Evolutionary conservation across 352 stramenopile genomes (phyloP).

Genomic region (Globisporangium takayamanum): DNA sequence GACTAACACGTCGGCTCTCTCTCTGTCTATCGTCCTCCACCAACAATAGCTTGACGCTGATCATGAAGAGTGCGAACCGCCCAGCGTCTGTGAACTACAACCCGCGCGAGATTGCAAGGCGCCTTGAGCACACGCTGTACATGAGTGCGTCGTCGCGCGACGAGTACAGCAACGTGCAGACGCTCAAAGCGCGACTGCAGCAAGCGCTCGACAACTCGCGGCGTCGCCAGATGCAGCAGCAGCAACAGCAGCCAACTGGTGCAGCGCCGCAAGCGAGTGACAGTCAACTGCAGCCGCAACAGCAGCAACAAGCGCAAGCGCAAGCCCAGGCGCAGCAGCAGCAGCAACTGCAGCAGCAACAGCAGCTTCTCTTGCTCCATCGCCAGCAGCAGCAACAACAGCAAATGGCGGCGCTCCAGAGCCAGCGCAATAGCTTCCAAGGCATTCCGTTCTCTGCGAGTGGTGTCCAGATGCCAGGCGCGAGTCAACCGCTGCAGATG

Average conservation of each 20-base stretch:
- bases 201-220: slow-evolving; percentile 82
- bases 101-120: slow-evolving; percentile 74
- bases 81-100: slow-evolving; percentile 87
- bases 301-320: slow-evolving; percentile 28
- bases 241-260: slow-evolving; percentile 21
- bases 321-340: slow-evolving; percentile 38
- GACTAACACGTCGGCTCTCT: neutral
- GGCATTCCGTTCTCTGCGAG: slow-evolving; percentile 50
- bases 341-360: slow-evolving; percentile 31
- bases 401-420: slow-evolving; percentile 72
- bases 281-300: slow-evolving; percentile 21
- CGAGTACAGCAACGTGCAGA: slow-evolving; percentile 87
- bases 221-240: slow-evolving; percentile 60
- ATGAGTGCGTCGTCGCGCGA: slow-evolving; percentile 78
- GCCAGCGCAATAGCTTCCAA: slow-evolving; percentile 53
- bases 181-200: slow-evolving; percentile 74
- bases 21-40: slow-evolving; percentile 3
- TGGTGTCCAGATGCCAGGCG: slow-evolving; percentile 22
- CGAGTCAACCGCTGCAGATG: slow-evolving; percentile 57
- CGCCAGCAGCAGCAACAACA: slow-evolving; percentile 41
- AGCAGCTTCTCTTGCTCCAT: slow-evolving; percentile 54
- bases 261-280: slow-evolving; percentile 17
- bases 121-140: slow-evolving; percentile 83
- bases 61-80: slow-evolving; percentile 87
- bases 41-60: slow-evolving; percentile 65